These are phyloP conservation scores for Emericellopsis atlantica DNA, from an alignment of 2,329 filamentous ascomycete genomes.

Conservation along the genomic window DNA sequence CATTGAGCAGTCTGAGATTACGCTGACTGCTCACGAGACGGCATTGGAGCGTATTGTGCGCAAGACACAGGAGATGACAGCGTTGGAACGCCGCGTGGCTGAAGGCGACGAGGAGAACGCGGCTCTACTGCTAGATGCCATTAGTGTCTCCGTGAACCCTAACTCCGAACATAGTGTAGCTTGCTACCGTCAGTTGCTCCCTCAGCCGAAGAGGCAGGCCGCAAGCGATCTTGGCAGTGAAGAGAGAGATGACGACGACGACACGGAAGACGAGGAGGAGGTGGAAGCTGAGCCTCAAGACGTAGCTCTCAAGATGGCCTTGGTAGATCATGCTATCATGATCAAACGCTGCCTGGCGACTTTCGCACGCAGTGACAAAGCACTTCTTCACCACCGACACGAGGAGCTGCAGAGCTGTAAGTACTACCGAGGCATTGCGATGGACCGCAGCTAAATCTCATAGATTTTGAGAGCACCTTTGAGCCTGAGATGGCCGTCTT, in stretches of 20 bases:
- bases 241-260: slow-evolving; percentile 23
- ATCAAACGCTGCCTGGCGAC: slow-evolving; percentile 69
- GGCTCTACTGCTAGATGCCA: slow-evolving; percentile 58
- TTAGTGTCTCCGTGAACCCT: slow-evolving; percentile 65
- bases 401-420: slow-evolving; percentile 54
- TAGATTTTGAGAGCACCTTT: slow-evolving; percentile 51
- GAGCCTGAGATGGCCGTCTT: slow-evolving; percentile 54
- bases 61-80: slow-evolving; percentile 75
- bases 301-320: slow-evolving; percentile 68
- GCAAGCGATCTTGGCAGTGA: slow-evolving; percentile 18
- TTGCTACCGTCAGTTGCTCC: slow-evolving; percentile 64
- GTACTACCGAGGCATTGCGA: slow-evolving; percentile 15
- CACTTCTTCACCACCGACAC: slow-evolving; percentile 39
- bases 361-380: slow-evolving; percentile 52
- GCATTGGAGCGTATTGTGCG: slow-evolving; percentile 80
- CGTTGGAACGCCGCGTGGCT: slow-evolving; percentile 60
- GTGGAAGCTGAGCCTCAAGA: slow-evolving; percentile 48
- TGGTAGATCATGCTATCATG: slow-evolving; percentile 81
- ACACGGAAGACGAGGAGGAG: slow-evolving; percentile 29
- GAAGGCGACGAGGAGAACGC: slow-evolving; percentile 62
- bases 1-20: slow-evolving; percentile 51
- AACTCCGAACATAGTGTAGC: slow-evolving; percentile 65
- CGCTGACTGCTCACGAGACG: slow-evolving; percentile 67
- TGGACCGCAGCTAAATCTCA: neutral
- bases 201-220: slow-evolving; percentile 30